Evolutionary conservation across 2,329 filamentous ascomycete genomes (phyloP), one percentile per base, ranked within the genome.

Genomic region (Juglanconis sp.): DNA sequence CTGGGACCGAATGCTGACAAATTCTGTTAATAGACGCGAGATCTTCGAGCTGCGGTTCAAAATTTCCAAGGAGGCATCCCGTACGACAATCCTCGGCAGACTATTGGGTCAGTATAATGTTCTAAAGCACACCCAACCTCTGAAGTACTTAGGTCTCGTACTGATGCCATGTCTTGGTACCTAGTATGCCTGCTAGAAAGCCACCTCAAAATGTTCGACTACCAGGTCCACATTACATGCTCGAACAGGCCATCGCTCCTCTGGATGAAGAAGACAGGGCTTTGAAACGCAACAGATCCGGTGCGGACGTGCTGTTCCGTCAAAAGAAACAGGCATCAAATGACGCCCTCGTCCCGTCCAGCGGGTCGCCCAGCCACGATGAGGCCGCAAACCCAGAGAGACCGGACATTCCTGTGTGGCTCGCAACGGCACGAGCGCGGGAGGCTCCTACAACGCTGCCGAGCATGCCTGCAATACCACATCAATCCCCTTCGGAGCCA

Each of bases 1-100:
- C 49, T 38, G 40, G 44, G 32, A 11, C 5, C 7, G 5, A 3
- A 4, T n/a, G 5, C 34, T 59, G 36, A 51, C 55, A 44, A 47
- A 11, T 1, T 17, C 32, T 13, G 35, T 3, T 2, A 24, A 24
- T 42, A 67, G 64, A 65, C 57, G 11, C 48, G 61, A 11, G 63
- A 63, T 42, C 55, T 63, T 5, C 46, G 59, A 40, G 36, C 60
- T 13, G 62, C 54, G 8, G 61, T 67, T 6, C 32, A 53, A 1
- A 64, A 64, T n/a, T 65, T 65, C 30, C 57, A 62, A 5, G 49
- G 55, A 13, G 53, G 47, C 30, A 57, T 53, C 34, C 54, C 40
- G 15, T 61, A 63, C 44, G 57, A 63, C 17, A 57, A 58, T 24
- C 62, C 56, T 1, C 49, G 55, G 40, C 47, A 54, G 13, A 44